These are phyloP conservation scores for Microcos paniculata DNA, from an alignment of 345 rosid genomes.

Conservation along the genomic window DNA sequence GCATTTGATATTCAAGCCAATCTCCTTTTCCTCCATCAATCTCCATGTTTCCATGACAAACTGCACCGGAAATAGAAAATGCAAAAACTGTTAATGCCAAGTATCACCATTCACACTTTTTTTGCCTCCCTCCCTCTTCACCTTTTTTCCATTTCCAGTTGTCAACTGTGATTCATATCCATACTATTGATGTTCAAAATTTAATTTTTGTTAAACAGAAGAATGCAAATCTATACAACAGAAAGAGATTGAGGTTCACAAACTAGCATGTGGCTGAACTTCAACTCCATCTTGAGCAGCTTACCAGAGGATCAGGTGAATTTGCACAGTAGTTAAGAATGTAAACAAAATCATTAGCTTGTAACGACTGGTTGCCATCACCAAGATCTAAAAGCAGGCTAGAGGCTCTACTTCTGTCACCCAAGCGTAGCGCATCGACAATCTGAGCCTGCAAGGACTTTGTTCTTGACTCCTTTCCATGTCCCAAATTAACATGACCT, in stretches of 20 bases:
- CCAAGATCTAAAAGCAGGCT: slow-evolving; percentile 48
- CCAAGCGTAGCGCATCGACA: slow-evolving; percentile 58
- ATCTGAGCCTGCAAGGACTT: slow-evolving; percentile 46
- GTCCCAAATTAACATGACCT: slow-evolving; percentile 32
- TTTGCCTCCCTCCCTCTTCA: not conserved
- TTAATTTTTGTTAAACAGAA: not conserved
- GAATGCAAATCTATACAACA: not conserved
- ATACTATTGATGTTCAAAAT: not conserved
- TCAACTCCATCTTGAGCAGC: slow-evolving; percentile 22
- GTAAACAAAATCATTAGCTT: slow-evolving; percentile 45
- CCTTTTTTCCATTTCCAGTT: not conserved
- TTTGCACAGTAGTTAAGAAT: slow-evolving; percentile 64
- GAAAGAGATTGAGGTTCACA: not conserved
- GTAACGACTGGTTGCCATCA: slow-evolving; percentile 28
- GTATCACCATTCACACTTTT: not conserved
- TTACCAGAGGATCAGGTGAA: slow-evolving; percentile 77
- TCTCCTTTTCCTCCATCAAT: slow-evolving; percentile 57
- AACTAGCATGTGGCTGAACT: not conserved
- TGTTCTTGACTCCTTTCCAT: slow-evolving; percentile 26
- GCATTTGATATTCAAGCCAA: slow-evolving; percentile 40
- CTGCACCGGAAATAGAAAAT: slow-evolving; percentile 37
- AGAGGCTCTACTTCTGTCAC: slow-evolving; percentile 66
- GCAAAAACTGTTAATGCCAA: slow-evolving; percentile 5
- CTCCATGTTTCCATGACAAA: slow-evolving; percentile 88
- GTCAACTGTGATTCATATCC: slow-evolving; percentile 1